Base-by-base conservation (phyloP, 2,329 filamentous ascomycete genomes). In the Beauveria caledonica region DNA sequence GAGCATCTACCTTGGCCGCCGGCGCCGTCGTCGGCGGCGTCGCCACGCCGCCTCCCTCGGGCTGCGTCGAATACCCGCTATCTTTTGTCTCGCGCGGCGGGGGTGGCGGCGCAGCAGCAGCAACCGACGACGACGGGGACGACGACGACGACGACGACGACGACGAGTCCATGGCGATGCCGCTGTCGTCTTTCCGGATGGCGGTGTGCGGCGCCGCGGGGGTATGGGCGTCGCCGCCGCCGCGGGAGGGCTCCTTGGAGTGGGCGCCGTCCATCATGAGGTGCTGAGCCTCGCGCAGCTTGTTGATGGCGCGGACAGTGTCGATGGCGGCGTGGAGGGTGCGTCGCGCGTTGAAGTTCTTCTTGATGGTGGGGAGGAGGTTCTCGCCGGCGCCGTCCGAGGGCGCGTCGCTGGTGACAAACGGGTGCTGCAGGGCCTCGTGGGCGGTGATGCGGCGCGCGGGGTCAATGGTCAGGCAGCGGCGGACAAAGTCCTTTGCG, bases 381-480 rank as follows among this genome's bases (percentile, higher is more conserved):
- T 88, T 86, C 72, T 82, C 79, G 68, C 82, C 82, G 54, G 71
- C 74, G 63, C 73, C 80, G 62, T 78, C 78, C 48, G 73, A 71
- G 39, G 74, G 70, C 42, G 78, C 75, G 67, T 76, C 80, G 60
- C 80, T 81, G 7, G 82, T 79, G 15, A 88, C 80, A 71, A 88
- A 88, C 44, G 84, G 79, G 67, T 88, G 86, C 64, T 83, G 81
- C 36, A 88, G 79, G 27, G 86, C 86, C 69, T 87, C 89, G 74
- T 97, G 92, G 9, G 93, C 89, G 1, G 93, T 97, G 84, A 97
- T 94, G 67, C 94, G 90, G 66, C 86, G 83, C 62, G 83, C 83
- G 2, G 92, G 89, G 71, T 97, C 92, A 70, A 97, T 88, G 44
- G 94, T 97, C 59, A 99, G 80, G 71, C 94, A 99, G 64, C 86